These are phyloP conservation scores for Austroboletus festivus DNA, from an alignment of 768 basidiomycete species.

Conservation along the genomic window DNA sequence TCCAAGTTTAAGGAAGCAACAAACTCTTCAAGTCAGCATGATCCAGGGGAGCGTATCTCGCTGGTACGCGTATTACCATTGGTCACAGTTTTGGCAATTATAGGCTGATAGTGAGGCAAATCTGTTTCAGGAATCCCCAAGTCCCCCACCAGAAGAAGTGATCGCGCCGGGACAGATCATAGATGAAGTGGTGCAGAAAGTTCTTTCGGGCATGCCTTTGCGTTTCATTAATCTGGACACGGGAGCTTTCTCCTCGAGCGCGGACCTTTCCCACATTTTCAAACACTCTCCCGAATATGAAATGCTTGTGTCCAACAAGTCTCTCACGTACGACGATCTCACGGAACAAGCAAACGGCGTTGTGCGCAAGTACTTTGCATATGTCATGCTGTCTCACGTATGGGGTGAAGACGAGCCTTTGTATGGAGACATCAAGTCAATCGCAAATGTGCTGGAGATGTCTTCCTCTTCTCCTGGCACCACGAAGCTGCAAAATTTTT, in stretches of 20 bases:
- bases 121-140: conserved; percentile 1
- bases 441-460: conserved; percentile 17
- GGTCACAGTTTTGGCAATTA: too few species aligned
- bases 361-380: conserved; percentile 22
- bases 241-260: conserved; percentile 17
- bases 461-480: conserved; percentile 14
- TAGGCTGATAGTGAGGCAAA: too few species aligned
- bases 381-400: conserved; percentile 28
- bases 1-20: too few species aligned
- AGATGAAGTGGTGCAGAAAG: conserved; percentile 18
- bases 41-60: too few species aligned
- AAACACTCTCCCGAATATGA: conserved; percentile 13
- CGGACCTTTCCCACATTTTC: conserved; percentile 17
- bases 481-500: conserved; percentile 23
- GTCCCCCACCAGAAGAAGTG: conserved; percentile 6
- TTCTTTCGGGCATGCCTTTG: conserved; percentile 20
- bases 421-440: conserved; percentile 15
- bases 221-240: conserved; percentile 21
- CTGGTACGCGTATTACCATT: too few species aligned
- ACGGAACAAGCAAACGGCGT: conserved; percentile 13
- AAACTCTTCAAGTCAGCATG: too few species aligned
- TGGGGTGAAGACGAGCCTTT: conserved; percentile 28
- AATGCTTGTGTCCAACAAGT: conserved; percentile 10
- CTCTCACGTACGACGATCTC: conserved; percentile 5
- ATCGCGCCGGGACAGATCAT: conserved; percentile 9